Evolutionary conservation across 2,329 filamentous ascomycete species (phyloP).

Genomic region (Hypoxylon sp.): DNA sequence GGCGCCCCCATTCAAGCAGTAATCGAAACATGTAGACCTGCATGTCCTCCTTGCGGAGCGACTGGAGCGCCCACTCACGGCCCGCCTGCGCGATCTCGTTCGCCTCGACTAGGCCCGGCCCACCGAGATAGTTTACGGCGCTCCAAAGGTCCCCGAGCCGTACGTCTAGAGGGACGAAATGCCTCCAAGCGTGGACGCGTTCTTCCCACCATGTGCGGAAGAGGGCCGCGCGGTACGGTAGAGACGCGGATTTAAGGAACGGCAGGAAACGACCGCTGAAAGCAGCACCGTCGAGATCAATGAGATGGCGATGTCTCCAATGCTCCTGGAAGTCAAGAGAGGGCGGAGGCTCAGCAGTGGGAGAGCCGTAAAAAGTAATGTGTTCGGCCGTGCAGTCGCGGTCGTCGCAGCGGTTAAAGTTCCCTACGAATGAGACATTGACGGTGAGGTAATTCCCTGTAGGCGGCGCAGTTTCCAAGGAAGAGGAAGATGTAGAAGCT

Average conservation of each 20-base stretch:
- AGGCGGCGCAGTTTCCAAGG: neutral
- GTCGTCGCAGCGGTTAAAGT: constrained; percentile 54
- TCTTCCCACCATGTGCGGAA: constrained; percentile 77
- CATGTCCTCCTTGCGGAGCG: constrained; percentile 71
- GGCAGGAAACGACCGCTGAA: constrained; percentile 66
- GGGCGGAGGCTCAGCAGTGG: constrained; percentile 43
- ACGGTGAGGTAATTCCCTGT: constrained; percentile 39
- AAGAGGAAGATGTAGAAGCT: constrained; percentile 38
- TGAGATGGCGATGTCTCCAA: constrained; percentile 67
- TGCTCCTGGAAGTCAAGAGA: constrained; percentile 56
- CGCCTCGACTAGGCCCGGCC: constrained; percentile 55
- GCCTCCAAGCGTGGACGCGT: constrained; percentile 72
- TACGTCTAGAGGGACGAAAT: constrained; percentile 74
- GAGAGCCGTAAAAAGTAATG: constrained; percentile 53
- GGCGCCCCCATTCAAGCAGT: constrained; percentile 63
- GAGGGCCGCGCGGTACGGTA: constrained; percentile 72
- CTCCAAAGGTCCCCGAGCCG: constrained; percentile 50
- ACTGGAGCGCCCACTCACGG: constrained; percentile 68
- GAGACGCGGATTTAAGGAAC: constrained; percentile 66
- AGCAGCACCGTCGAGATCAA: constrained; percentile 71
- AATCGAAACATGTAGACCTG: constrained; percentile 70
- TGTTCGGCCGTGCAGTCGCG: constrained; percentile 55
- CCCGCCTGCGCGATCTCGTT: constrained; percentile 67
- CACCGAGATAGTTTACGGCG: constrained; percentile 52
- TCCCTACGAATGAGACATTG: constrained; percentile 60